Percentiles rank a stretch among this genome's conserved stretches.
These are phyloP conservation scores for Exophiala alcalophila DNA, from an alignment of 2,329 filamentous ascomycete genomes.

Conservation along the genomic window DNA sequence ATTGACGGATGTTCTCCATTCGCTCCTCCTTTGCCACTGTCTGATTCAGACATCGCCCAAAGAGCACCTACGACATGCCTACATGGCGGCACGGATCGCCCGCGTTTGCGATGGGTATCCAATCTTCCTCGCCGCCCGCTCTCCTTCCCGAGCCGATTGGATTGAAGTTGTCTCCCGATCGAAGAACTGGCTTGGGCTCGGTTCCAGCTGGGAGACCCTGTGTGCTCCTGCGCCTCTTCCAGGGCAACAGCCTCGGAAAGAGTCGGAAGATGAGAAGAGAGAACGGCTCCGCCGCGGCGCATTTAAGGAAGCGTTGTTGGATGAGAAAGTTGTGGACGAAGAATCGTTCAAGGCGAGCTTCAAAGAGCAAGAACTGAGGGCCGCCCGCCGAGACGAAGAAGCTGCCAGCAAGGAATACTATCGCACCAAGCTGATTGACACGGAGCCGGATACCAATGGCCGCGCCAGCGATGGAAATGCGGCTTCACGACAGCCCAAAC, in stretches of 20 bases:
- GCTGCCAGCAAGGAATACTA: constrained; percentile 31
- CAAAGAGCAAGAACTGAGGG: constrained; percentile 56
- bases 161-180: constrained; percentile 67
- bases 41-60: constrained; percentile 74
- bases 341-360: constrained; percentile 63
- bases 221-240: constrained; percentile 61
- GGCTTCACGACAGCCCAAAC: constrained; percentile 1
- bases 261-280: constrained; percentile 54
- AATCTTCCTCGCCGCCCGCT: constrained; percentile 70
- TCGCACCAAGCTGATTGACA: constrained; percentile 18
- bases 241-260: constrained; percentile 30
- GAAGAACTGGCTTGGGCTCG: constrained; percentile 67
- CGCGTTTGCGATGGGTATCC: constrained; percentile 76
- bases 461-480: constrained; percentile 26
- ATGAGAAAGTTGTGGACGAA: constrained; percentile 67
- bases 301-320: constrained; percentile 64
- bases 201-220: constrained; percentile 65
- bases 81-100: constrained; percentile 74
- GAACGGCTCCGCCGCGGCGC: constrained; percentile 63
- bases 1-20: constrained; percentile 73
- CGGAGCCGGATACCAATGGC: background rate
- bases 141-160: constrained; percentile 74
- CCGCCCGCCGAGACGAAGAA: constrained; percentile 55
- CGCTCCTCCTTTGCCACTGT: constrained; percentile 72
- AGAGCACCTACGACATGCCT: constrained; percentile 73